Conservation (phyloP, 345 rosid species). For the Aegle marmelos region DNA sequence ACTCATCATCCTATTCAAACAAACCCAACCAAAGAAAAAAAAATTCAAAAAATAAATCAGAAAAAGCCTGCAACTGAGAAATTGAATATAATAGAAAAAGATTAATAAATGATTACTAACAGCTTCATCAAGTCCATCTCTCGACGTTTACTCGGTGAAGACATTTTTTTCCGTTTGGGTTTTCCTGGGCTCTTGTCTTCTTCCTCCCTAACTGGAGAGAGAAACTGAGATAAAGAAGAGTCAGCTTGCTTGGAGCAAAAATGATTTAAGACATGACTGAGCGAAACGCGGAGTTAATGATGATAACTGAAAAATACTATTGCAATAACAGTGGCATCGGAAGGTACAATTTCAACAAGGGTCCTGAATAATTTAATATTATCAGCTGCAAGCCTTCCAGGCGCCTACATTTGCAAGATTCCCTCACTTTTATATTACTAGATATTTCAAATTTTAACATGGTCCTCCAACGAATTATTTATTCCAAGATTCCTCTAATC, state of each 20-base stretch:
- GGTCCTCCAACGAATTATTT: not conserved
- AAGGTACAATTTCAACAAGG: not conserved
- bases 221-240: not conserved
- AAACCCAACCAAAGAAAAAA: not conserved
- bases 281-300: not conserved
- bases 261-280: not conserved
- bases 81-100: not conserved
- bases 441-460: not conserved
- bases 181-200: constrained; percentile 7
- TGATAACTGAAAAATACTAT: not conserved
- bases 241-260: not conserved
- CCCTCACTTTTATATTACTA: not conserved
- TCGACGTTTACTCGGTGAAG: constrained; percentile 76
- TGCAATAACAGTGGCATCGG: not conserved
- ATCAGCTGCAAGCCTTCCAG: not conserved
- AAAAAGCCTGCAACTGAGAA: constrained; percentile 2
- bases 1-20: constrained; percentile 64
- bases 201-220: not conserved
- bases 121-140: constrained; percentile 81
- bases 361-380: constrained; percentile 9
- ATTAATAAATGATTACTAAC: constrained; percentile 23
- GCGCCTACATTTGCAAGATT: not conserved
- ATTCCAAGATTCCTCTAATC: not conserved
- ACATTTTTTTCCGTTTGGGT: constrained; percentile 31
- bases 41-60: not conserved